Conservation (phyloP, 169 alveolate genomes). For the Eimeria maxima region DNA sequence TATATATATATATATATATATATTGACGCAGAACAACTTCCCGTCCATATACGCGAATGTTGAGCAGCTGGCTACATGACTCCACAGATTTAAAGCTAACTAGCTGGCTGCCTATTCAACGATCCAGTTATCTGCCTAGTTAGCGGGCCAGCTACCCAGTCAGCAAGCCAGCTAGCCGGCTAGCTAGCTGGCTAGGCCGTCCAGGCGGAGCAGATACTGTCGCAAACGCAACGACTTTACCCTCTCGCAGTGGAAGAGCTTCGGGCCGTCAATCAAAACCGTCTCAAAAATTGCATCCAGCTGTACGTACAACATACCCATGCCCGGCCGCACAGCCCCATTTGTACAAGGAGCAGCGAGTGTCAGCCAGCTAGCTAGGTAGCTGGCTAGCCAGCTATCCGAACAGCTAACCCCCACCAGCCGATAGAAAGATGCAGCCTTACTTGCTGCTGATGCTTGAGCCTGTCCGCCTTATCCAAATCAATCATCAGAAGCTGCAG, state of each 20-base stretch:
- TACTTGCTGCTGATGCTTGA: slow-evolving; percentile 72
- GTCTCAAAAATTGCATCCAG: slow-evolving; percentile 77
- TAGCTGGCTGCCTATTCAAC: too few species aligned
- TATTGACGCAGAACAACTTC: too few species aligned
- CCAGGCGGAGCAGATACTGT: neutral
- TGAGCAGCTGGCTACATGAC: too few species aligned
- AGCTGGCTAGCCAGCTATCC: too few species aligned
- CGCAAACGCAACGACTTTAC: neutral
- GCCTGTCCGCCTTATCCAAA: slow-evolving; percentile 81
- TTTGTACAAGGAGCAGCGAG: too few species aligned
- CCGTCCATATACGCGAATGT: too few species aligned
- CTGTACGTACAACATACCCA: slow-evolving; percentile 44
- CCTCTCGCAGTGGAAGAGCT: slow-evolving; percentile 74
- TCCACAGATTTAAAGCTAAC: neutral
- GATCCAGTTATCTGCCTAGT: too few species aligned
- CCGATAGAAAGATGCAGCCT: neutral
- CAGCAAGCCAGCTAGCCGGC: too few species aligned
- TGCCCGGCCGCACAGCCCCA: neutral
- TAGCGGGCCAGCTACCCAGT: too few species aligned
- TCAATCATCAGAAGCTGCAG: slow-evolving; percentile 80
- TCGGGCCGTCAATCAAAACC: slow-evolving; percentile 75
- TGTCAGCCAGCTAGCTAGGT: too few species aligned
- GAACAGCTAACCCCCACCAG: neutral
- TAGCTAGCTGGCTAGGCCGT: too few species aligned
- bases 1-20: too few species aligned